Base-by-base conservation (phyloP, 148 eudicot species). In the Chenopodium formosanum region DNA sequence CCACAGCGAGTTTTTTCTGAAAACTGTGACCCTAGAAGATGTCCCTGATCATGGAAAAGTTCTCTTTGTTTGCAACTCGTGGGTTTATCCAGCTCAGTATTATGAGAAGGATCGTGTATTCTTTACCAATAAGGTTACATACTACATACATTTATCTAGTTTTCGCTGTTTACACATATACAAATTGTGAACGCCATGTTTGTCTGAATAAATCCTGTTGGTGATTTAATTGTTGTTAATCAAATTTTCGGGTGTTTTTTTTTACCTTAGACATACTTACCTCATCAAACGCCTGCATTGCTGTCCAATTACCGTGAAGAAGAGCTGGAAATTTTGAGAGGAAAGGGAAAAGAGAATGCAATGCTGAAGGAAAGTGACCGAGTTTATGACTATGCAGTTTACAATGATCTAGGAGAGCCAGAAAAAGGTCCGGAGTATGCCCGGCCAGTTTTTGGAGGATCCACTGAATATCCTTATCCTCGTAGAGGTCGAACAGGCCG, bases 401-500 rank as follows among this genome's bases (percentile, higher is more conserved):
- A 94, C 60, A 91, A 94, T 74, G 98, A 94, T 80, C 83, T 89
- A 77, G 93, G 97, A 44, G 89, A 87, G 22, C 94, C 97, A 0
- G 94, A 91, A 31, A 90, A 84, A 56, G 91, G 86, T 46, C 52
- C 82, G 1, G 73, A 92, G 44, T 77, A 86, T 80, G 83, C 52
- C 6, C 90, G 97, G 19, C 91, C 94, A 2, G 67, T 90, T 50
- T 88, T 85, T 66, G 97, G 98, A 76, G 97, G 98, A 1, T 89
- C 97, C 1, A 2, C 69, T 0, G 82, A 92, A 74, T 90, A 81
- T 83, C 98, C 98, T 67, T 94, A 92, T 82, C 98, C 98, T 64
- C 94, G 98, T n/a, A 91, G 98, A 70, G 94, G 90, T 70, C 87
- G 98, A 81, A 94, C 98, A 52, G 88, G 98, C 69, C 89, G 95